Evolutionary conservation across 2,329 filamentous ascomycete species (phyloP).

Genomic region (Aspergillus flavus): DNA sequence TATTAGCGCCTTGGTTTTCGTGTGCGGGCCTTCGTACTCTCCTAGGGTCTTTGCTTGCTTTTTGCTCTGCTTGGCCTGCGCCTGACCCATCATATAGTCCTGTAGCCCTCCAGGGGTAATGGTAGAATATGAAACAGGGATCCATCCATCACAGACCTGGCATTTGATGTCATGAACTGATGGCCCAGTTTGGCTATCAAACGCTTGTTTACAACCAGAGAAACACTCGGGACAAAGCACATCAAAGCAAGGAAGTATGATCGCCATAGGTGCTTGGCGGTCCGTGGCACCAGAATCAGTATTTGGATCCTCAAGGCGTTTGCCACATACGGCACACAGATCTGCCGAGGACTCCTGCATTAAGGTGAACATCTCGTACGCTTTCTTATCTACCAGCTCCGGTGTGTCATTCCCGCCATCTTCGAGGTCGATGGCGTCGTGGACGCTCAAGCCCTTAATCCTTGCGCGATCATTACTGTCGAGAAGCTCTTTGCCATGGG

Average conservation of each 20-base stretch:
- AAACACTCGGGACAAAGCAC: constrained; percentile 78
- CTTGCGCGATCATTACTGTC: constrained; percentile 79
- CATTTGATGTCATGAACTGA: constrained; percentile 58
- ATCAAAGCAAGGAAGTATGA: constrained; percentile 84
- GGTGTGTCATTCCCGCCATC: constrained; percentile 67
- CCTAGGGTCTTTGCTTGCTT: constrained; percentile 64
- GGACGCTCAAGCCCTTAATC: constrained; percentile 77
- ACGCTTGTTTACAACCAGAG: constrained; percentile 58
- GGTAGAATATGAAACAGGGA: constrained; percentile 66
- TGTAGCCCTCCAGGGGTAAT: constrained; percentile 64
- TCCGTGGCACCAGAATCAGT: constrained; percentile 57
- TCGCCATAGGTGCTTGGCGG: constrained; percentile 61
- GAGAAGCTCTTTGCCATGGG: constrained; percentile 89
- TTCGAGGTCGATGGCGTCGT: constrained; percentile 86
- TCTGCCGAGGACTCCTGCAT: constrained; percentile 82
- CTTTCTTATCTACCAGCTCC: constrained; percentile 67
- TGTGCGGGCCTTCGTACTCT: constrained; percentile 82
- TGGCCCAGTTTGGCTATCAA: constrained; percentile 49
- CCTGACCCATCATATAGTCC: constrained; percentile 57
- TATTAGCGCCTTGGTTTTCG: constrained; percentile 83
- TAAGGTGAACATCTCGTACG: constrained; percentile 82
- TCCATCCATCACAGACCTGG: constrained; percentile 66
- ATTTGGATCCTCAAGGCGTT: constrained; percentile 59
- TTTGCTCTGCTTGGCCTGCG: constrained; percentile 53
- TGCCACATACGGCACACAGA: constrained; percentile 69